Base-by-base conservation (phyloP, 139 green algal genomes). In the Ulvella scutata region DNA sequence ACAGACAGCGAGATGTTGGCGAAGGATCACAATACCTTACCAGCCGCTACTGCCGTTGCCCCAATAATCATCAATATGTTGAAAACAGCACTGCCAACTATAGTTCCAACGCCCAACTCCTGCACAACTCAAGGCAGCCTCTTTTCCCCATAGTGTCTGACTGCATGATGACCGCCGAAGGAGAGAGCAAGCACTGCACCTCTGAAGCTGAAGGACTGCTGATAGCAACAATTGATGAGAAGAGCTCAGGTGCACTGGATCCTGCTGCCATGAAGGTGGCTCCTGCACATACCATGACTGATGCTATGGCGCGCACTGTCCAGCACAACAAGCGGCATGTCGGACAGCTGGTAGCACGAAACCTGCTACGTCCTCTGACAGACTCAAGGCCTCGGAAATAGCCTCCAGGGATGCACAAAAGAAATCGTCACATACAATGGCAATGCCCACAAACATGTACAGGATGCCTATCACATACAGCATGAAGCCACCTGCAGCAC, bases 261-360 rank as follows among this genome's bases (percentile, higher is more conserved):
- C 80, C 80, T 21, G 82, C 80, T 31, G 80, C 80, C 80, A 85
- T 84, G 75, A 87, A 87, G 44, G 82, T 84, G 2, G 80, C 82
- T 33, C 78, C 79, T 61, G 74, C 39, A 38, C 17, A 10, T 72
- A 36, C 62, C 21, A 44, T 21, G 20, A 72, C 34, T 21, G 20
- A 74, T 37, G 20, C 20, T 37, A n/a, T 74, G 23, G 23, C 23
- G 43, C 23, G 43, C 43, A 61, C 43, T 61, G 23, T n/a, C 43
- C 43, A 61, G 43, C 43, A 23, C 43, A 61, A 23, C 43, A 61
- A 20, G 43, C 21, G 43, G 20, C 43, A 20, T 20, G n/a, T 37
- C 17, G 13, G 61, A 35, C 13, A 23, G n/a, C 13, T 23, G 21
- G 21, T 26, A 26, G 20, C 43, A 20, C 43, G 29, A n/a, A 34